phyloP scores from a whole-genome alignment of 352 stramenopile species.

The Pythium plurisporium region DNA sequence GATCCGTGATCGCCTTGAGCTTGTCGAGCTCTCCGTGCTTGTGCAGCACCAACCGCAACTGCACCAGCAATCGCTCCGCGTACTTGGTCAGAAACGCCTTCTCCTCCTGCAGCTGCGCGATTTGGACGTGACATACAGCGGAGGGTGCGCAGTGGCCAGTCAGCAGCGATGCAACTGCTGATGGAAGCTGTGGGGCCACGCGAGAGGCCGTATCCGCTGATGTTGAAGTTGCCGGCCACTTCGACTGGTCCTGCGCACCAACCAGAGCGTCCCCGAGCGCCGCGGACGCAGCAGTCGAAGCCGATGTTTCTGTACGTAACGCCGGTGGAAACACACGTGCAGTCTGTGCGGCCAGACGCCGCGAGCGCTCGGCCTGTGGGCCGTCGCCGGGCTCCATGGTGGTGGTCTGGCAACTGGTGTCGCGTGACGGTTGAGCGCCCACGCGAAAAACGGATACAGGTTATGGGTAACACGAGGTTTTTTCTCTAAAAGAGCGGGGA shows the following conservation, averaged over 20 bases:
- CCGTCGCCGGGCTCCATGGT: conserved; percentile 12
- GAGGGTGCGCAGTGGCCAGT: conserved; percentile 17
- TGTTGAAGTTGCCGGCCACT: conserved; percentile 15
- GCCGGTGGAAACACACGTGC: conserved; percentile 16
- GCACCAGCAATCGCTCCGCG: conserved; percentile 57
- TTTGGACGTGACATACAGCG: conserved; percentile 33
- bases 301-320: background rate
- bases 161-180: background rate
- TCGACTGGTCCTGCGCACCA: background rate
- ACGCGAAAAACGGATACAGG: no score
- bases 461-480: background rate
- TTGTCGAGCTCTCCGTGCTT: conserved; percentile 71
- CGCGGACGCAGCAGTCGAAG: background rate
- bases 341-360: conserved; percentile 17
- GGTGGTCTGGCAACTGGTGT: no score
- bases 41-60: conserved; percentile 49
- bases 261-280: background rate
- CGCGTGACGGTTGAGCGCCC: no score
- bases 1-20: conserved; percentile 54
- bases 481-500: conserved; percentile 6
- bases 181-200: background rate
- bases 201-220: background rate
- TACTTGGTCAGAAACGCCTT: conserved; percentile 64
- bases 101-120: conserved; percentile 47
- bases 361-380: conserved; percentile 22